These are phyloP conservation scores for Monilinia vaccinii-corymbosi DNA, from an alignment of 2,329 filamentous ascomycete genomes.

Conservation along the genomic window DNA sequence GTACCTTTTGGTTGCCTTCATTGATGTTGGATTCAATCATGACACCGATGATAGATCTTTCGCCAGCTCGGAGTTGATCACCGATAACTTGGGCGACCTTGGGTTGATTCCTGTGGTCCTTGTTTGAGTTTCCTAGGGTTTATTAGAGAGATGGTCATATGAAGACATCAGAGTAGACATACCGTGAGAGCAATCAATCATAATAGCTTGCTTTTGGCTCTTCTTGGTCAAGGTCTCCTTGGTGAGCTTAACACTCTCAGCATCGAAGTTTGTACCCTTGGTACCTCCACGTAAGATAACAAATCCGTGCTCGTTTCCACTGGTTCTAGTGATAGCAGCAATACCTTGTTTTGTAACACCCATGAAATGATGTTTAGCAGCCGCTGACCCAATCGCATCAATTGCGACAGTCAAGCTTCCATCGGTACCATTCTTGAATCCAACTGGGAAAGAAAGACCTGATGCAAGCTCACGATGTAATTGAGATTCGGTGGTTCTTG, in stretches of 20 bases:
- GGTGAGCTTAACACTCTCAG: constrained; percentile 67
- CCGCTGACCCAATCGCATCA: constrained; percentile 84
- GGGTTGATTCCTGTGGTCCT: constrained; percentile 96
- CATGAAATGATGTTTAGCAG: constrained; percentile 91
- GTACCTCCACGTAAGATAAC: constrained; percentile 89
- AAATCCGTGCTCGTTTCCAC: constrained; percentile 94
- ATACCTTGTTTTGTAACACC: constrained; percentile 97
- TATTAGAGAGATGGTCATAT: background rate
- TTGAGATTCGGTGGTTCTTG: constrained; percentile 92
- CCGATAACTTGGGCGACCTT: constrained; percentile 75
- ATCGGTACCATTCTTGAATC: constrained; percentile 99
- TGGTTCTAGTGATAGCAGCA: constrained; percentile 87
- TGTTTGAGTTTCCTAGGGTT: constrained; percentile 76
- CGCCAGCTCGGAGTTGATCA: constrained; percentile 79
- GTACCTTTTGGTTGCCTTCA: constrained; percentile 84
- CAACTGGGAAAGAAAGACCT: constrained; percentile 92
- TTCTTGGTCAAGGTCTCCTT: constrained; percentile 75
- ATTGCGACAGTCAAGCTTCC: constrained; percentile 85
- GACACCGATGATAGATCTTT: constrained; percentile 84
- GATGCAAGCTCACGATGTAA: constrained; percentile 92
- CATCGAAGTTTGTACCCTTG: constrained; percentile 89
- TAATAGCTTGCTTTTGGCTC: constrained; percentile 79
- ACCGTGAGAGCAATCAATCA: constrained; percentile 98
- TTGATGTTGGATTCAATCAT: constrained; percentile 99
- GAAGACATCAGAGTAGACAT: constrained; percentile 27